A percentile compares a stretch with the other conserved stretches of the same genome.
These are phyloP conservation scores for Orychophragmus violaceus DNA, from an alignment of 345 rosid species.

Conservation along the genomic window DNA sequence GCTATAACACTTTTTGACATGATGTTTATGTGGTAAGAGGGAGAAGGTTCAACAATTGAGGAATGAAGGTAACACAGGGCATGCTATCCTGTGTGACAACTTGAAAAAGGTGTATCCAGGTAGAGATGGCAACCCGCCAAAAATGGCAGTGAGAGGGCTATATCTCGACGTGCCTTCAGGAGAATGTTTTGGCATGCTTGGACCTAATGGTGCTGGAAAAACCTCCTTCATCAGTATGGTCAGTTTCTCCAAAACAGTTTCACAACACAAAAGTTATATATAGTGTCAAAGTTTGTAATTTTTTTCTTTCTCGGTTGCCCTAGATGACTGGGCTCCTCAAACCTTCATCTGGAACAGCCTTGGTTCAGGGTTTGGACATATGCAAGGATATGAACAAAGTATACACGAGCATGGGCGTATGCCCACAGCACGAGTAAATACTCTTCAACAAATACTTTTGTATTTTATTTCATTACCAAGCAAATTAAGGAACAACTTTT, in stretches of 20 bases:
- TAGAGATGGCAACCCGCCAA: conserved; percentile 84
- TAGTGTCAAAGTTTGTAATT: neutral
- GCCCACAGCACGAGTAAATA: conserved; percentile 90
- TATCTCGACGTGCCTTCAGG: conserved; percentile 81
- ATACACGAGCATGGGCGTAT: conserved; percentile 88
- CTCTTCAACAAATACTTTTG: neutral
- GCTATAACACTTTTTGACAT: too few species aligned
- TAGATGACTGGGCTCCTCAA: conserved; percentile 90
- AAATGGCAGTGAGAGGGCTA: conserved; percentile 75
- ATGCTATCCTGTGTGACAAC: conserved; percentile 62
- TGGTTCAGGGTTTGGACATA: conserved; percentile 70
- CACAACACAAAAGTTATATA: neutral
- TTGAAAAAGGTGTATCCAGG: conserved; percentile 82
- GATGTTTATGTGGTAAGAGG: too few species aligned
- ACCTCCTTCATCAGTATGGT: conserved; percentile 94
- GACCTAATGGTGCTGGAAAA: conserved; percentile 98
- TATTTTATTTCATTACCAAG: neutral
- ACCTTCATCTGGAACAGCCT: conserved; percentile 78
- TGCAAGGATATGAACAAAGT: conserved; percentile 61
- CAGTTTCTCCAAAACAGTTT: conserved; percentile 7
- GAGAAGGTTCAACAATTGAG: conserved; percentile 71
- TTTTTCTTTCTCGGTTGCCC: neutral
- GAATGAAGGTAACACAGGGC: conserved; percentile 44
- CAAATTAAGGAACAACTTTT: neutral
- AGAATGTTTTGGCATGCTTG: conserved; percentile 96